phyloP scores from a whole-genome alignment of 73 alveolate species.

The Uronychia setigera region DNA sequence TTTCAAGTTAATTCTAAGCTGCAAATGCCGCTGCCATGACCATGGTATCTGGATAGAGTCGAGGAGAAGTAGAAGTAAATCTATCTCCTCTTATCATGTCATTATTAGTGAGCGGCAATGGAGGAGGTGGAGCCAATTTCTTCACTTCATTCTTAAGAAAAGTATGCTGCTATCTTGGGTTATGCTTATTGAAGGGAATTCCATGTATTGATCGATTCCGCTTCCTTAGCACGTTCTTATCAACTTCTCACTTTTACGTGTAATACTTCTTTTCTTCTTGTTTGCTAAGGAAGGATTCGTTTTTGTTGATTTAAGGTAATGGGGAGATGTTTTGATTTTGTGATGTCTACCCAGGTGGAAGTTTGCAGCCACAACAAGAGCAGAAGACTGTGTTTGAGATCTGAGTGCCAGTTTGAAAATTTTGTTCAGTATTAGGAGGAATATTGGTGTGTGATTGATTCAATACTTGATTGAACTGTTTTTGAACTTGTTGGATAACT shows the following conservation, averaged over 20 bases:
- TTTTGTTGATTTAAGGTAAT: neutral
- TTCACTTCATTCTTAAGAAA: neutral
- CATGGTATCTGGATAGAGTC: neutral
- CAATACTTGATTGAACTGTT: no score
- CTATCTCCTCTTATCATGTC: neutral
- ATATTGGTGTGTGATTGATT: no score
- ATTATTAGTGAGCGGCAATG: neutral
- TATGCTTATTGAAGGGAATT: neutral
- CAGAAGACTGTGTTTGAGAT: neutral
- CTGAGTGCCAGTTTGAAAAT: neutral
- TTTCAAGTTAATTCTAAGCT: neutral
- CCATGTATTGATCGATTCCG: neutral
- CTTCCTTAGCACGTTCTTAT: neutral
- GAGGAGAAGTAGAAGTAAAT: neutral
- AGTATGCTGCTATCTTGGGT: neutral
- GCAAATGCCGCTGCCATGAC: neutral
- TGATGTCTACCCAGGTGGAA: neutral
- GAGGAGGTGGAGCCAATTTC: conserved; percentile 2
- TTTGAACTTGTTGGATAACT: neutral
- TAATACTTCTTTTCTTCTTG: neutral
- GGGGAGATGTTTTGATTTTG: neutral
- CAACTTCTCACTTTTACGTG: neutral
- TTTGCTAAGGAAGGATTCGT: neutral
- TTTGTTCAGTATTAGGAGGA: no score
- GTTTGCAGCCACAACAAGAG: neutral